A percentile compares a stretch with the other conserved stretches of the same genome.
Evolutionary conservation across 139 green algal species (phyloP).

Genomic region (Haematococcus sp.): DNA sequence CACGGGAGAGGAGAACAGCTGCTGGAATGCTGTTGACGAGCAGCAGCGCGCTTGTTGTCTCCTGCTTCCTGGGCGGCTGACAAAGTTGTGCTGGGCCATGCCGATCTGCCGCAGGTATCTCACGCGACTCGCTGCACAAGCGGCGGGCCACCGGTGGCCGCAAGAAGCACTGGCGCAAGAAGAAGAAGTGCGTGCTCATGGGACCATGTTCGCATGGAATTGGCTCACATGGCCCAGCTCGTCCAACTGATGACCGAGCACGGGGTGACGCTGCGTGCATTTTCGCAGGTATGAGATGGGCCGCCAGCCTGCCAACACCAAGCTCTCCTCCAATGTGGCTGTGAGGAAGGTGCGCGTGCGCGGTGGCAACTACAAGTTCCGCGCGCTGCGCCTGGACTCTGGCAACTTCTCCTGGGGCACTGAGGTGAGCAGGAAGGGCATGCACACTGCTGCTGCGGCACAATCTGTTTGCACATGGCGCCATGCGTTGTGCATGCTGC

Average conservation of each 20-base stretch:
- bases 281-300: conserved; percentile 93
- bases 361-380: conserved; percentile 98
- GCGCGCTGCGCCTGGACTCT: conserved; percentile 92
- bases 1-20: no score
- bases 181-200: conserved; percentile 92
- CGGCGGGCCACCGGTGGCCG: conserved; percentile 90
- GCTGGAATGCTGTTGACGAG: no score
- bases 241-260: background rate
- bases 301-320: conserved; percentile 92
- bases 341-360: conserved; percentile 89
- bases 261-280: no score
- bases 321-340: conserved; percentile 89
- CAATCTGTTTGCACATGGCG: background rate
- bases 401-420: conserved; percentile 95
- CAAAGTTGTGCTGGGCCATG: no score
- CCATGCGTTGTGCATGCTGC: background rate
- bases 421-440: conserved; percentile 35
- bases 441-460: background rate
- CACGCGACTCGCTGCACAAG: conserved; percentile 97
- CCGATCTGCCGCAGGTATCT: conserved; percentile 83
- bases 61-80: no score
- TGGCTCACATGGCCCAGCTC: no score
- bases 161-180: conserved; percentile 97
- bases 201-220: no score
- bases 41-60: no score